Evolutionary conservation across 2,329 filamentous ascomycete genomes (phyloP).

Genomic region (Trematosphaeria pertusa): DNA sequence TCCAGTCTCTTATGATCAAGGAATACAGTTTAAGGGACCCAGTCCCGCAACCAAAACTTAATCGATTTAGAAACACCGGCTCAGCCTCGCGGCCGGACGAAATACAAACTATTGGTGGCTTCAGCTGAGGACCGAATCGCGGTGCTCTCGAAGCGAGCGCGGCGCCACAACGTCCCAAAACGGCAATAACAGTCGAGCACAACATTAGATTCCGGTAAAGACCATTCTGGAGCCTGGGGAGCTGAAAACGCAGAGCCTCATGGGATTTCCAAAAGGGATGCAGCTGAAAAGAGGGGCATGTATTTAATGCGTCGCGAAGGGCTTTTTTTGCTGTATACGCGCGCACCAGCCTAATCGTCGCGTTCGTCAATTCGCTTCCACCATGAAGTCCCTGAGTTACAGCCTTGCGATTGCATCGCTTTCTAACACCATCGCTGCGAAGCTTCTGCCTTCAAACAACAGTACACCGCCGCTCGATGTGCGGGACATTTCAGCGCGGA

Average conservation of each 20-base stretch:
- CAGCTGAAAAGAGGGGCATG: background rate
- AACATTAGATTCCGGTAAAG: background rate
- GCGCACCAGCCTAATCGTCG: background rate
- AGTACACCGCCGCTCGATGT: background rate
- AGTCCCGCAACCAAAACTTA: too few relatives aligned
- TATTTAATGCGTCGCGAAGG: background rate
- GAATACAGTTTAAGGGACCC: too few relatives aligned
- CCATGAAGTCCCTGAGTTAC: too few relatives aligned
- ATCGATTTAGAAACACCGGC: too few relatives aligned
- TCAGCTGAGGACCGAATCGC: background rate
- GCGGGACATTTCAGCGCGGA: background rate
- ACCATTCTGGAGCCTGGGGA: background rate
- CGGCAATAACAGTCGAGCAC: background rate
- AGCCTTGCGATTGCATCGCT: background rate
- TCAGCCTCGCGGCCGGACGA: too few relatives aligned
- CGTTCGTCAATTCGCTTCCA: background rate
- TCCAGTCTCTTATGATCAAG: too few relatives aligned
- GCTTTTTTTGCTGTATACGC: background rate
- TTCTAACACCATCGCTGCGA: background rate
- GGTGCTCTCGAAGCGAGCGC: background rate
- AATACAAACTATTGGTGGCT: too few relatives aligned
- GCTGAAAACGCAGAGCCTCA: background rate
- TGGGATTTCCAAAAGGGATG: background rate
- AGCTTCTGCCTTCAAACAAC: background rate
- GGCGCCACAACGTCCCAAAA: background rate